Evolutionary conservation across 2,329 filamentous ascomycete species (phyloP).

Genomic region (Fusarium armeniacum): DNA sequence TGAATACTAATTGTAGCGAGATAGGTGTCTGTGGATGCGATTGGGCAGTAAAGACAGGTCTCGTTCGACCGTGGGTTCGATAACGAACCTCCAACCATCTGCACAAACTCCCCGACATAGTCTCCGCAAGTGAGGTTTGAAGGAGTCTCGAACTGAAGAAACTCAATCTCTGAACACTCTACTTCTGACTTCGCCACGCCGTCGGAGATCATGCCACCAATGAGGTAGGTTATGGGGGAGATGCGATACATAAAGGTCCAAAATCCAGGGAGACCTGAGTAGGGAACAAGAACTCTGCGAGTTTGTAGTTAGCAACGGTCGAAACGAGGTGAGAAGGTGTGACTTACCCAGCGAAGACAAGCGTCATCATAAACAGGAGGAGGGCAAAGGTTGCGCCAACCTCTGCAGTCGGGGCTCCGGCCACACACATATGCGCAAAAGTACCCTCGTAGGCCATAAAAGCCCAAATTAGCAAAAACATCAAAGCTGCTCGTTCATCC

Average conservation of each 20-base stretch:
- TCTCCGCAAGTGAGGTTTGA: conserved; percentile 62
- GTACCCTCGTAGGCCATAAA: conserved; percentile 77
- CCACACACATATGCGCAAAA: conserved; percentile 74
- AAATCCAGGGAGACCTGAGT: conserved; percentile 70
- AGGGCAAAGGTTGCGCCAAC: conserved; percentile 51
- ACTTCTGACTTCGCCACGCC: conserved; percentile 49
- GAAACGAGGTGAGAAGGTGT: conserved; percentile 66
- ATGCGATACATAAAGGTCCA: conserved; percentile 80
- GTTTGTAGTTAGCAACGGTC: conserved; percentile 65
- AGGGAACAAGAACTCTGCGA: conserved; percentile 72
- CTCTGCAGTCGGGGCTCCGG: conserved; percentile 67
- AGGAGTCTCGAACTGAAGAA: conserved; percentile 73
- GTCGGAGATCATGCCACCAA: conserved; percentile 69
- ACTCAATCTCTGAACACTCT: conserved; percentile 66
- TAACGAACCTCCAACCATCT: conserved; percentile 61
- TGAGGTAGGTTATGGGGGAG: conserved; percentile 74
- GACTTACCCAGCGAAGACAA: conserved; percentile 44
- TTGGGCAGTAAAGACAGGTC: conserved; percentile 61
- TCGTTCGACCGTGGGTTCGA: conserved; percentile 52
- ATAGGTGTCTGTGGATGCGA: conserved; percentile 52
- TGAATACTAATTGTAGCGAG: conserved; percentile 57
- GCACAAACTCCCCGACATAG: conserved; percentile 63
- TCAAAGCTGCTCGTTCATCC: conserved; percentile 64
- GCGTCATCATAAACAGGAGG: conserved; percentile 55
- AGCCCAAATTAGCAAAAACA: conserved; percentile 72